A percentile compares a stretch with the other conserved stretches of the same genome.
These are phyloP conservation scores for Phallus indusiatus DNA, from an alignment of 768 basidiomycete species.

Conservation along the genomic window DNA sequence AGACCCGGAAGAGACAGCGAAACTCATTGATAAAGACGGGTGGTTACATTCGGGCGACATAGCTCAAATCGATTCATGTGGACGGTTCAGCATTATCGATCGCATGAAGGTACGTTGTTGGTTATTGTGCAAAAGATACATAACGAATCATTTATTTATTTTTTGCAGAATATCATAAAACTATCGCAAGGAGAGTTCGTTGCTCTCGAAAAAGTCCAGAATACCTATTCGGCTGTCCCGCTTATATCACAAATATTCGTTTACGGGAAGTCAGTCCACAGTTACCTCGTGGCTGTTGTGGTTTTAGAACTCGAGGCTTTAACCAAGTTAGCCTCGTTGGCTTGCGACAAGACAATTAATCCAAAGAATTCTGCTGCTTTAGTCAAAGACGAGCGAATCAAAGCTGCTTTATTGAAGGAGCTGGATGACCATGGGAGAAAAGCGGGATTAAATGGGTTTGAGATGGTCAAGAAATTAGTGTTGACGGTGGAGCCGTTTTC, in stretches of 20 bases:
- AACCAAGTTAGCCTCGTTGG: slow-evolving; percentile 42
- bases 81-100: slow-evolving; percentile 87
- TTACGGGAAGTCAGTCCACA: slow-evolving; percentile 81
- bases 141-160: too few relatives aligned
- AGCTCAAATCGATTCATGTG: slow-evolving; percentile 65
- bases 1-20: slow-evolving; percentile 80
- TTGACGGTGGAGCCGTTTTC: slow-evolving; percentile 65
- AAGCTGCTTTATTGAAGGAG: slow-evolving; percentile 40
- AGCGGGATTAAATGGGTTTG: slow-evolving; percentile 75
- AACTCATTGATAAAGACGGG: slow-evolving; percentile 75
- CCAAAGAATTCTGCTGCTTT: slow-evolving; percentile 43
- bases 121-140: too few relatives aligned
- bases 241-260: slow-evolving; percentile 74
- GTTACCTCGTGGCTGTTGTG: slow-evolving; percentile 77
- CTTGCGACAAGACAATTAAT: slow-evolving; percentile 42
- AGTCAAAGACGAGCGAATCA: slow-evolving; percentile 47
- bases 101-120: slow-evolving; percentile 81
- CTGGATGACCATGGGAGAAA: slow-evolving; percentile 54
- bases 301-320: slow-evolving; percentile 76
- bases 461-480: slow-evolving; percentile 75
- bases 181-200: slow-evolving; percentile 97
- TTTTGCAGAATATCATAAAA: slow-evolving; percentile 87
- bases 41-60: slow-evolving; percentile 93
- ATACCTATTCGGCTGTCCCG: slow-evolving; percentile 59
- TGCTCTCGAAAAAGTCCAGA: slow-evolving; percentile 92